Conservation (phyloP, 164 flowering plant species). For the Platanus orientalis region DNA sequence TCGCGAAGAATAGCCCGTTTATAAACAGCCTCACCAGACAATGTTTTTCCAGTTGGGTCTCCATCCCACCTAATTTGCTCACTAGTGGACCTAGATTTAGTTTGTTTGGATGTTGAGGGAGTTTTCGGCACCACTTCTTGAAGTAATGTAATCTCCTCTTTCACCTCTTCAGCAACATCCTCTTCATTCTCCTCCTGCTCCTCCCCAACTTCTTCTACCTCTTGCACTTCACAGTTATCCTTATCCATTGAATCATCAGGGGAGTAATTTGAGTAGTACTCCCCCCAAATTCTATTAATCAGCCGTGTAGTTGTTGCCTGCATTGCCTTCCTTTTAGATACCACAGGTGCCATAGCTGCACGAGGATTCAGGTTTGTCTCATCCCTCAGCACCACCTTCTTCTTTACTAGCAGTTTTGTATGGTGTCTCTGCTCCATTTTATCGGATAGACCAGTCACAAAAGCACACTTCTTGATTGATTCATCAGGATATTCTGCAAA, state of each 20-base stretch:
- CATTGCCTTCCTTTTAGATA: constrained; percentile 65
- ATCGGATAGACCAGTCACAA: constrained; percentile 48
- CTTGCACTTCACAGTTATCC: constrained; percentile 23
- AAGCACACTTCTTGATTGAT: constrained; percentile 50
- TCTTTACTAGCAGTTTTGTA: constrained; percentile 73
- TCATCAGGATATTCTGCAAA: constrained; percentile 76
- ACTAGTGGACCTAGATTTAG: constrained; percentile 16
- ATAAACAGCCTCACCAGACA: constrained; percentile 51
- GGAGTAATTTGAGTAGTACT: constrained; percentile 68
- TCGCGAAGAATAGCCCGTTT: constrained; percentile 51
- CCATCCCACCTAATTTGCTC: constrained; percentile 63
- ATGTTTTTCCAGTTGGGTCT: constrained; percentile 41
- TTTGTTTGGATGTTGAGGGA: constrained; percentile 17
- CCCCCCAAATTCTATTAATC: constrained; percentile 85
- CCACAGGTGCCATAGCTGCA: constrained; percentile 48
- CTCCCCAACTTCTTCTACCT: constrained; percentile 40
- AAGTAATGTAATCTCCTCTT: constrained; percentile 22
- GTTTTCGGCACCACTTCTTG: constrained; percentile 22
- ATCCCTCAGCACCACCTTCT: constrained; percentile 31
- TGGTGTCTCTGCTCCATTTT: constrained; percentile 82
- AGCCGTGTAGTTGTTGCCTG: constrained; percentile 79
- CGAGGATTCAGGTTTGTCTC: constrained; percentile 68
- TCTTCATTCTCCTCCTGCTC: constrained; percentile 51
- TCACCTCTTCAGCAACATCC: constrained; percentile 35
- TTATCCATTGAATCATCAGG: constrained; percentile 53